Conservation (phyloP, 2,329 filamentous ascomycete species). For the Neoascochyta sp. region DNA sequence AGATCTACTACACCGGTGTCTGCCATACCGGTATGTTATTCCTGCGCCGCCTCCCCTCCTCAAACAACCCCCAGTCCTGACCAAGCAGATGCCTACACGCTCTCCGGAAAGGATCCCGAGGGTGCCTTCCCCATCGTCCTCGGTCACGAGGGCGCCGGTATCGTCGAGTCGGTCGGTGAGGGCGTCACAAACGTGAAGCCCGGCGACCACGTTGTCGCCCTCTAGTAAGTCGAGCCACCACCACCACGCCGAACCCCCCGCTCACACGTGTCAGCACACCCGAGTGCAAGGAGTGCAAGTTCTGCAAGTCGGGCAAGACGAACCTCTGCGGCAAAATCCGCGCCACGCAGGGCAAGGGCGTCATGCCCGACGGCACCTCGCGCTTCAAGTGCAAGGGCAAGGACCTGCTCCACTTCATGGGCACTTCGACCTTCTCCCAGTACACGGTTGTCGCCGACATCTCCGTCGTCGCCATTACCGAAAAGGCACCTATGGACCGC, state of each 20-base stretch:
- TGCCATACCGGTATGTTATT: too few species aligned
- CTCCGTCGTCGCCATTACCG: constrained; percentile 89
- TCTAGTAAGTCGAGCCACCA: constrained; percentile 38
- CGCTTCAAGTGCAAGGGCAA: constrained; percentile 94
- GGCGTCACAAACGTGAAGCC: constrained; percentile 92
- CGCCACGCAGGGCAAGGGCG: constrained; percentile 88
- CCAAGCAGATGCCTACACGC: constrained; percentile 64
- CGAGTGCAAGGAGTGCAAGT: constrained; percentile 97
- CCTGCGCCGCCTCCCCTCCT: too few species aligned
- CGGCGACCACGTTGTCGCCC: constrained; percentile 72
- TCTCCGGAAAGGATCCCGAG: constrained; percentile 86
- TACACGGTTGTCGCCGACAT: constrained; percentile 99
- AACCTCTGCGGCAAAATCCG: constrained; percentile 99
- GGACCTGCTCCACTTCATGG: constrained; percentile 98
- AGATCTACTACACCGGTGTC: constrained; percentile 97
- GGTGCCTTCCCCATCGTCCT: constrained; percentile 50
- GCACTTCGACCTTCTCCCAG: constrained; percentile 96
- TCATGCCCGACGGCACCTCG: constrained; percentile 95
- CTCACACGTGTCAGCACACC: constrained; percentile 65
- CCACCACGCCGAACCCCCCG: background rate
- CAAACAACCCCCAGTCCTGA: too few species aligned
- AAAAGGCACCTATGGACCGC: constrained; percentile 88
- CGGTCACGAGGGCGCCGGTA: constrained; percentile 43
- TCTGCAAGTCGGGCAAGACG: constrained; percentile 99
- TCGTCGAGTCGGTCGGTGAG: constrained; percentile 65